phyloP scores from a whole-genome alignment of 225 moss, liverwort and hornwort genomes.

The Ulota crispa region DNA sequence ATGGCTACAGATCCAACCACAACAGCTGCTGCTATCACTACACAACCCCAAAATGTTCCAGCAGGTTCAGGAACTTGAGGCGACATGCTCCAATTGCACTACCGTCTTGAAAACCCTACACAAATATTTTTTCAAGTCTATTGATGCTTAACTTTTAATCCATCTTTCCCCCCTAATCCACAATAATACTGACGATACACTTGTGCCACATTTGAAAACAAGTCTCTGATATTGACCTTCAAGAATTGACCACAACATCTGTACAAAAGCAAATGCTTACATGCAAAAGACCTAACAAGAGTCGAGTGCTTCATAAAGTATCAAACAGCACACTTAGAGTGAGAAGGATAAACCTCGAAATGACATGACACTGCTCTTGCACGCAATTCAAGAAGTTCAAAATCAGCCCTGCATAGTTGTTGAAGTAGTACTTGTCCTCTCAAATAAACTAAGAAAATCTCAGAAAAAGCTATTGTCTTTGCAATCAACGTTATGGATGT shows the following conservation, averaged over 20 bases:
- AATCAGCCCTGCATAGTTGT: not conserved
- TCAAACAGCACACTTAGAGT: not conserved
- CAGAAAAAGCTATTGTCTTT: not conserved
- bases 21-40: constrained; percentile 43
- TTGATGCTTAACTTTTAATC: not conserved
- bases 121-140: constrained; percentile 7
- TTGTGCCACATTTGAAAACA: not conserved
- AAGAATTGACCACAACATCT: not conserved
- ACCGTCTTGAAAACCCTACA: constrained; percentile 25
- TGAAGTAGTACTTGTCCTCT: not conserved
- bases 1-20: constrained; percentile 40
- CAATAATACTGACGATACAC: not conserved
- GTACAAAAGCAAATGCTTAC: not conserved
- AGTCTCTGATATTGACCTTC: not conserved
- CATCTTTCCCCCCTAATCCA: not conserved
- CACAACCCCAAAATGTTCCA: constrained; percentile 49
- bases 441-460: not conserved
- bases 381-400: not conserved
- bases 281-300: not conserved
- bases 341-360: constrained; percentile 29
- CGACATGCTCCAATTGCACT: constrained; percentile 32
- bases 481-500: not conserved
- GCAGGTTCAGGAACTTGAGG: constrained; percentile 46
- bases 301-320: not conserved
- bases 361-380: constrained; percentile 11